phyloP scores from a whole-genome alignment of 75 land plant genomes.

The Selaginella moellendorffii region DNA sequence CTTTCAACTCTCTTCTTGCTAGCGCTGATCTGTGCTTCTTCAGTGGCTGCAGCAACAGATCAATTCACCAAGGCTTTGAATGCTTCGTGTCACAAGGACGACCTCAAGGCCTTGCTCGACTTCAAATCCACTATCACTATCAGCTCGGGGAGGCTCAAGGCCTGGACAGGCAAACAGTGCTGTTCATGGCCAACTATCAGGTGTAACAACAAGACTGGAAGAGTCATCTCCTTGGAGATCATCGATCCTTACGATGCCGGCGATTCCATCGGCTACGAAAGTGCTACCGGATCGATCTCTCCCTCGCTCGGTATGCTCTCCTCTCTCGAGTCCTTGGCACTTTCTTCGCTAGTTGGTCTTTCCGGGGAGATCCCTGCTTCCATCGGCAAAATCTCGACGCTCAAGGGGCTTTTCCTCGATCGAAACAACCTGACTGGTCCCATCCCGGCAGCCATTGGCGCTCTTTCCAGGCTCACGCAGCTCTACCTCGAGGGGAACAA shows the following conservation, averaged over 20 bases:
- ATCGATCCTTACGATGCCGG: neutral
- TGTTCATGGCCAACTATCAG: constrained; percentile 6
- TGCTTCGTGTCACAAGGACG: constrained; percentile 1
- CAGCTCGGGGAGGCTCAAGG: neutral
- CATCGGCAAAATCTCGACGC: neutral
- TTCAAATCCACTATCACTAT: constrained; percentile 1
- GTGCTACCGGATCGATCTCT: constrained; percentile 8
- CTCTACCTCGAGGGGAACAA: constrained; percentile 1
- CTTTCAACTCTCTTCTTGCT: too few species aligned
- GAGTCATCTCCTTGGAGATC: constrained; percentile 4
- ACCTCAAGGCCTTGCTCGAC: constrained; percentile 8
- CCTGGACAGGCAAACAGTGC: constrained; percentile 11
- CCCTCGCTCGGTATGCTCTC: constrained; percentile 12
- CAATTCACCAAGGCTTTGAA: too few species aligned
- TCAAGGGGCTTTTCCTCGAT: constrained; percentile 3
- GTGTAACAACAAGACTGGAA: constrained; percentile 1
- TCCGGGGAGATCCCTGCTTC: constrained; percentile 8
- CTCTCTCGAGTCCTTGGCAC: constrained; percentile 7
- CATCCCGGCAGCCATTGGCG: constrained; percentile 1
- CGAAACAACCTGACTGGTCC: constrained; percentile 5
- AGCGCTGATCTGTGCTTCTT: too few species aligned
- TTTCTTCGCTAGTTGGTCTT: neutral
- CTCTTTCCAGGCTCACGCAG: neutral
- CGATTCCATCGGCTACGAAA: neutral
- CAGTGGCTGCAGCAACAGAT: too few species aligned